phyloP scores from a whole-genome alignment of 2,329 filamentous ascomycete species.

The Botryotinia calthae region DNA sequence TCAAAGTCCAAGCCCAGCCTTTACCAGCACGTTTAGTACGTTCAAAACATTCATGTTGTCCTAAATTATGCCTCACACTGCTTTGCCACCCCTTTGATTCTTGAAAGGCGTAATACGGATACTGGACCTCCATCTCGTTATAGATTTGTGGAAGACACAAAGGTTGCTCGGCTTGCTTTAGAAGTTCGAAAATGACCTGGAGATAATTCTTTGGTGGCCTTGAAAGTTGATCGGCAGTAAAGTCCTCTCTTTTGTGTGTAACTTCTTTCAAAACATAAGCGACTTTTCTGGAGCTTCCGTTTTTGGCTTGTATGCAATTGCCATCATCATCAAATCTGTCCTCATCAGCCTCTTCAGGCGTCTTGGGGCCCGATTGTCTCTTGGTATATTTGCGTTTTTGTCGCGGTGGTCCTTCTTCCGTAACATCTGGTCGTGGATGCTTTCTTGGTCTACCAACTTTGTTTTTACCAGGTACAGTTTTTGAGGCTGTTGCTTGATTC shows the following conservation, averaged over 20 bases:
- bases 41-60: constrained; percentile 54
- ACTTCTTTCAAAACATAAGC: constrained; percentile 50
- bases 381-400: constrained; percentile 68
- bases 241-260: constrained; percentile 50
- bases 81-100: constrained; percentile 59
- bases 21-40: constrained; percentile 54
- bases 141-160: constrained; percentile 61
- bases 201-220: constrained; percentile 61
- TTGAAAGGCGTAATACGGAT: constrained; percentile 56
- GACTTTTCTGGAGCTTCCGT: constrained; percentile 38
- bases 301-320: constrained; percentile 12
- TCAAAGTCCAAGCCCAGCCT: constrained; percentile 56
- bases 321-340: constrained; percentile 26
- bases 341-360: constrained; percentile 49
- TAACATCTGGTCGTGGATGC: constrained; percentile 54
- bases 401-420: constrained; percentile 48
- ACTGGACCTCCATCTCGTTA: constrained; percentile 54
- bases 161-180: constrained; percentile 48
- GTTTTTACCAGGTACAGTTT: constrained; percentile 46
- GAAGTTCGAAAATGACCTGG: constrained; percentile 55
- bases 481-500: constrained; percentile 48
- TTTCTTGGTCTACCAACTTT: constrained; percentile 65
- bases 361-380: constrained; percentile 51
- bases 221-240: constrained; percentile 71
- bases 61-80: constrained; percentile 61